These are phyloP conservation scores for Canna indica DNA, from an alignment of 176 grass and related monocot species.

Conservation along the genomic window DNA sequence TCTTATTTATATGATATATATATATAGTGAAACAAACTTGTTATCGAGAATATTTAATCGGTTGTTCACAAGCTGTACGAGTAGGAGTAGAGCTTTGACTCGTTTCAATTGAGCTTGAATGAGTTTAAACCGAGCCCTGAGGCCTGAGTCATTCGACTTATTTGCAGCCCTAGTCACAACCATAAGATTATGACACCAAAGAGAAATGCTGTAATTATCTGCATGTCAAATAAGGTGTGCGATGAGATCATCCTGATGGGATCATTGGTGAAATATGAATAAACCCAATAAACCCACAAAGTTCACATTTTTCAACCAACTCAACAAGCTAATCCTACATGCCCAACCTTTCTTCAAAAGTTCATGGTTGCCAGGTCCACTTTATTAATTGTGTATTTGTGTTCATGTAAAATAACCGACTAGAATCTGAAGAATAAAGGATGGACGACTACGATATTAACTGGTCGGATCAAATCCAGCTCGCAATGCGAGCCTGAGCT, in stretches of 20 bases:
- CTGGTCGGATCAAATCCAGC: slow-evolving; percentile 72
- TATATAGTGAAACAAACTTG: no score
- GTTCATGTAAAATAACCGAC: no score
- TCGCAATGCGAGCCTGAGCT: slow-evolving; percentile 57
- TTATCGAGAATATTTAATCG: no score
- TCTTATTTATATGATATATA: no score
- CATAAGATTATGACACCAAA: neutral
- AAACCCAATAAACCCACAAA: neutral
- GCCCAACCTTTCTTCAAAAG: neutral
- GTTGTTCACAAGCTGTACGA: no score
- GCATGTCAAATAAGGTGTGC: neutral
- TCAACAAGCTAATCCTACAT: neutral
- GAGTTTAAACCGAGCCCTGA: no score
- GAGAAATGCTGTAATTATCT: neutral
- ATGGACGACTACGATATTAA: slow-evolving; percentile 13
- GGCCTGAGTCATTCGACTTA: no score
- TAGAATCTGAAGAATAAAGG: neutral
- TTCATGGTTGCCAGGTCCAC: neutral
- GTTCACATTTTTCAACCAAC: neutral
- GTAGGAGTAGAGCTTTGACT: no score
- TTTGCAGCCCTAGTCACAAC: no score
- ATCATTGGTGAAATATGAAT: no score
- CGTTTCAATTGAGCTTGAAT: no score
- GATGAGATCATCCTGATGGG: neutral
- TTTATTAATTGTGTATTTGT: neutral